Conservation (phyloP, 2,329 filamentous ascomycete species). For the Penicillium sp. region DNA sequence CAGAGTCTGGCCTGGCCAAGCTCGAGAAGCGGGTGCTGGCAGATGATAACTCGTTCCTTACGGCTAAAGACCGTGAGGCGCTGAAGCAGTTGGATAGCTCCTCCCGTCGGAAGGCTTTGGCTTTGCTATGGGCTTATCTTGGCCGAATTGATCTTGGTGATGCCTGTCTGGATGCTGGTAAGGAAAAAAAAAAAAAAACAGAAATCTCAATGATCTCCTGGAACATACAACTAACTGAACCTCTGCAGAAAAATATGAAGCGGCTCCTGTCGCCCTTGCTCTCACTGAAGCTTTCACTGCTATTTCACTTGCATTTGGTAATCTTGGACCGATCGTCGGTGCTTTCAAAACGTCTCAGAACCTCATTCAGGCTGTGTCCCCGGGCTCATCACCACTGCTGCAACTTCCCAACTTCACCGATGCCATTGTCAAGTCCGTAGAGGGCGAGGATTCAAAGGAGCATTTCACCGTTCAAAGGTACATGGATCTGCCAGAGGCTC, state of each 20-base stretch:
- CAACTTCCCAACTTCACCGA: slow-evolving; percentile 86
- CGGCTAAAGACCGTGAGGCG: slow-evolving; percentile 69
- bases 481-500: slow-evolving; percentile 75
- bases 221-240: slow-evolving; percentile 15
- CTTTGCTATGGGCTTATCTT: slow-evolving; percentile 91
- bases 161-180: slow-evolving; percentile 65
- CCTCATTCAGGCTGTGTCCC: slow-evolving; percentile 83
- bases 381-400: slow-evolving; percentile 78
- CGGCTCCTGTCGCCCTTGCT: slow-evolving; percentile 79
- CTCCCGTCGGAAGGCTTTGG: slow-evolving; percentile 78
- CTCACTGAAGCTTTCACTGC: slow-evolving; percentile 84
- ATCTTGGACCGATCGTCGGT: slow-evolving; percentile 74
- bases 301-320: slow-evolving; percentile 83
- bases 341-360: slow-evolving; percentile 81
- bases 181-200: no score
- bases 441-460: slow-evolving; percentile 62
- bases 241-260: slow-evolving; percentile 71
- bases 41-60: slow-evolving; percentile 57
- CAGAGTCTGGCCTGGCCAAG: slow-evolving; percentile 75
- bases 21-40: slow-evolving; percentile 77
- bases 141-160: slow-evolving; percentile 84
- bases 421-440: slow-evolving; percentile 46
- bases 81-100: slow-evolving; percentile 78
- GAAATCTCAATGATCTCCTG: background rate
- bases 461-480: slow-evolving; percentile 82